Evolutionary conservation across 192 early-diverging fungal genomes (phyloP), one percentile per base, ranked within the genome.

Genomic region (Haplosporangium gracile): DNA sequence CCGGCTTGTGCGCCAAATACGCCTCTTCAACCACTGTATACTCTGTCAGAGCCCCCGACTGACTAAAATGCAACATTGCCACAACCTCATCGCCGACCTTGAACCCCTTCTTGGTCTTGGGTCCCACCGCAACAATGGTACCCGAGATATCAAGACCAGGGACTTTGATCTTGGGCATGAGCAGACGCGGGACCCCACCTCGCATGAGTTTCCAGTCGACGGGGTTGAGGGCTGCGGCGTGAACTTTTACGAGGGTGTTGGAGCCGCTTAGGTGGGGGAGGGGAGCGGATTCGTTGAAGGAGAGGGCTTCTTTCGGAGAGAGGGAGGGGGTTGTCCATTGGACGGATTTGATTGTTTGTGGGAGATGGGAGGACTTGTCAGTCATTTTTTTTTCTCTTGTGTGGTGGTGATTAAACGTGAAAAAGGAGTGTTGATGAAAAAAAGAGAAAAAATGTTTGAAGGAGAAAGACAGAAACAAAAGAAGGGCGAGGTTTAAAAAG

Each of bases 131-230:
- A 11, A 83, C 77, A n/a, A 89, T 72, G 2, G 72, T 75, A 2
- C 88, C 88, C 22, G 83, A 42, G 42, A 86, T 42, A 70, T 82
- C 82, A 18, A 88, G 60, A 57, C 79, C 68, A 0, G 80, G 77
- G 40, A 82, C 71, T 38, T 81, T 87, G 39, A 82, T 22, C n/a
- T 36, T 74, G 16, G 85, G 74, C 75, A 80, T 78, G 11, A 77
- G 38, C 0, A 80, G 39, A 9, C 63, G 34, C 2, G 78, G 39
- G 11, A 81, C 7, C 0, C 75, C 76, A 7, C 88, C 84, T 43
- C 47, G 57, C 85, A 85, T 86, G 29, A 87, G n/a, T 51, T 89
- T 89, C 74, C 79, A 89, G 15, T 89, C 88, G 11, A 83, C 70
- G n/a, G 88, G 88, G 65, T 89, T 89, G 29, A 89, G 40, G 4